A percentile compares a stretch with the other conserved stretches of the same genome.
Conservation (phyloP, 139 green algal species). For the Zygnema circumcarinatum region DNA sequence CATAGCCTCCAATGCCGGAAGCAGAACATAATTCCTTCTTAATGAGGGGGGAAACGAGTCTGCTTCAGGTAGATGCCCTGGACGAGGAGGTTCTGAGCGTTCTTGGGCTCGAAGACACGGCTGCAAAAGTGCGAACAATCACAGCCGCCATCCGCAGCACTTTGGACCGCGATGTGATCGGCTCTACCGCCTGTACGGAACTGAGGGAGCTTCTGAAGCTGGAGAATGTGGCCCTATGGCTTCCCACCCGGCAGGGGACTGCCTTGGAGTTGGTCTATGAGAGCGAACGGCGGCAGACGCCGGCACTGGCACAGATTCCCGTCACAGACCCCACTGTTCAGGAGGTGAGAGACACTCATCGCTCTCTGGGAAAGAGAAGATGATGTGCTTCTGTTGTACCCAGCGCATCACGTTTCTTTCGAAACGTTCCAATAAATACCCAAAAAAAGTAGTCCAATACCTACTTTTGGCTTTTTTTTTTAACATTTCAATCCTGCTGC, state of each 20-base stretch:
- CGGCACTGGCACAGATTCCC: not conserved
- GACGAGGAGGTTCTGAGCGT: conserved; percentile 23
- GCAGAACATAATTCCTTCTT: not conserved
- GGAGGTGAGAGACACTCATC: conserved; percentile 7
- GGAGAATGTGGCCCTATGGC: conserved; percentile 35
- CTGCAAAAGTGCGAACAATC: not conserved
- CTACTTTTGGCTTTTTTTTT: too few species aligned
- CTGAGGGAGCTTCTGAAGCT: conserved; percentile 33
- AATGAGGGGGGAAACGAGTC: too few species aligned
- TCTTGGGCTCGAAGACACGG: not conserved
- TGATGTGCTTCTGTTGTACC: too few species aligned
- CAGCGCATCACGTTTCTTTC: too few species aligned
- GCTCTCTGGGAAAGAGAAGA: too few species aligned
- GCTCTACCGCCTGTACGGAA: conserved; percentile 28
- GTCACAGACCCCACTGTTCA: conserved; percentile 17
- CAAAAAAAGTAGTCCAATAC: too few species aligned
- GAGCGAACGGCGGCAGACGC: conserved; percentile 17
- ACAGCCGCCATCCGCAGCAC: conserved; percentile 9
- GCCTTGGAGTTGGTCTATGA: conserved; percentile 32
- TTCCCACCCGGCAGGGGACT: conserved; percentile 2
- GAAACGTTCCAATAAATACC: too few species aligned
- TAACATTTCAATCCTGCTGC: too few species aligned
- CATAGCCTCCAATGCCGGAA: not conserved
- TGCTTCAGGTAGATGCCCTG: conserved; percentile 29
- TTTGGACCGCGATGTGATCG: conserved; percentile 38